Base-by-base conservation (phyloP, 192 early-diverging fungal species). In the Coemansia sp. region DNA sequence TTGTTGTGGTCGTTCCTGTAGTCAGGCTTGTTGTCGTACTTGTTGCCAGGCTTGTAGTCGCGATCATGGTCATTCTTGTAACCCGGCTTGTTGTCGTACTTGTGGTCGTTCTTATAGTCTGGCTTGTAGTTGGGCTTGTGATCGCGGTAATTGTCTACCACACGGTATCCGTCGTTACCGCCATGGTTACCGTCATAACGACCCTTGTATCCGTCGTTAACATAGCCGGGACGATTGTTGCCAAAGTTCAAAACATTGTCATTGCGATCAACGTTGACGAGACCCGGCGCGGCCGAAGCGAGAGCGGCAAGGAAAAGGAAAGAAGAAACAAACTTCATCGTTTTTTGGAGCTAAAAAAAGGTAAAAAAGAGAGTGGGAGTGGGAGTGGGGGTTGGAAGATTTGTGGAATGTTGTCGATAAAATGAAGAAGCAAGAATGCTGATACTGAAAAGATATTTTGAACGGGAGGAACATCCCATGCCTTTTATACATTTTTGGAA, bases 281-380 rank as follows among this genome's bases (percentile, higher is more conserved):
- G 69, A 2, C 68, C 41, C 18, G 77, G 72, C 15, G 61, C 31
- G 18, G 77, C 72, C 10, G 69, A 33, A 1, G 65, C 68, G 20
- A 65, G 51, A 31, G 46, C 72, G 13, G 77, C 72, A 20, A 79
- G 72, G 13, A 72, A 66, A 47, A 79, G 59, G 31, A 79, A 51
- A 15, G 72, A 74, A 29, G 64, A 40, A 29, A 69, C 43, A 61
- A 71, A 62, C 77, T 79, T 79, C 77, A 79, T 79, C 8, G 68
- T 67, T 42, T 27, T 27, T 27, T 27, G 27, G 27, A 27, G 27
- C 27, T 27, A 27, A 27, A 27, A 34, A 52, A 5, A 41, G 47
- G 57, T 34, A 62, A 52, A 15, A 16, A 20, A 49, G 38, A 52
- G 31, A 42, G 16, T 8, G 16, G 33, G 16, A 22, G 34, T 15